Conservation (phyloP, 768 basidiomycete species). For the Psilocybe cubensis region DNA sequence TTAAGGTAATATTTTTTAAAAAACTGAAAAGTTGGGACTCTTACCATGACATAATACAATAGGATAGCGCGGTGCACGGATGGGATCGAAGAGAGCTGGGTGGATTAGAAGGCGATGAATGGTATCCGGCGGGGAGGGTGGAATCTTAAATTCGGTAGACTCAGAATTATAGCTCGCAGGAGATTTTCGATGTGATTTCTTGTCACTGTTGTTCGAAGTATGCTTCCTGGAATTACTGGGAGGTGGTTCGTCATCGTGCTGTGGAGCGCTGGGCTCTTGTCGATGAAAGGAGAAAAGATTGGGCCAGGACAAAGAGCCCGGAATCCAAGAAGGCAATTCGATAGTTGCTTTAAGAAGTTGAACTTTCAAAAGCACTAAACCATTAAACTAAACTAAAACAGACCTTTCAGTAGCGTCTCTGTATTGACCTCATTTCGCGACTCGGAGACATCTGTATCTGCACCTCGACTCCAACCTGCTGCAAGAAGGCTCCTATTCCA, state of each 20-base stretch:
- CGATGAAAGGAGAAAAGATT: conserved; percentile 16
- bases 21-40: conserved; percentile 22
- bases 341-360: conserved; percentile 11
- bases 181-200: background rate
- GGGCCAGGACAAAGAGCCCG: conserved; percentile 30
- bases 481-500: conserved; percentile 25
- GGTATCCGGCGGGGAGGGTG: conserved; percentile 39
- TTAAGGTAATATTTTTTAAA: background rate
- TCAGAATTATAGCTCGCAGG: conserved; percentile 5
- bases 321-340: conserved; percentile 23
- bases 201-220: conserved; percentile 21
- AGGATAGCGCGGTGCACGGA: conserved; percentile 82
- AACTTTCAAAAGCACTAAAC: background rate
- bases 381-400: background rate
- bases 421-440: background rate
- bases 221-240: conserved; percentile 17
- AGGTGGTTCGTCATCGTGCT: conserved; percentile 9
- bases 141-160: conserved; percentile 6
- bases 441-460: background rate
- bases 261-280: conserved; percentile 12
- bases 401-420: conserved; percentile 14
- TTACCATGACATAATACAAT: conserved; percentile 96
- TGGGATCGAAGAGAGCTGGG: conserved; percentile 78
- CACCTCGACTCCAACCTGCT: background rate
- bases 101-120: conserved; percentile 76